A percentile compares a stretch with the other conserved stretches of the same genome.
Evolutionary conservation across 2,329 filamentous ascomycete genomes (phyloP).

Genomic region (Fusarium praegraminearum): DNA sequence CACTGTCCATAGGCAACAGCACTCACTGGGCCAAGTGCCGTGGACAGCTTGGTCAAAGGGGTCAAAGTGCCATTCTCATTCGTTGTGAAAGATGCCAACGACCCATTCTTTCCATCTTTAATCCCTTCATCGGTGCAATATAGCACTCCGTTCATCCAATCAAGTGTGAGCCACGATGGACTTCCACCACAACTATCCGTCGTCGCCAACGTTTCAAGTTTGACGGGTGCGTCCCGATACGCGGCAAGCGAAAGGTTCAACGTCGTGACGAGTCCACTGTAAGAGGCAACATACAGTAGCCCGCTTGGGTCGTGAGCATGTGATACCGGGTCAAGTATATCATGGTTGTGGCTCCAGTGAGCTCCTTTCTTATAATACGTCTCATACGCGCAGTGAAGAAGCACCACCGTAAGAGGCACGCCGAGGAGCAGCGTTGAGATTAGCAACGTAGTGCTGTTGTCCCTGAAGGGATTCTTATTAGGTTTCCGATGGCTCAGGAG

Average conservation of each 20-base stretch:
- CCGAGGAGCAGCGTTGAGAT: slow-evolving; percentile 32
- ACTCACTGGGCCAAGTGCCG: slow-evolving; percentile 59
- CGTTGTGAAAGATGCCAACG: slow-evolving; percentile 58
- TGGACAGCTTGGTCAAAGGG: slow-evolving; percentile 52
- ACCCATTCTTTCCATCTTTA: slow-evolving; percentile 57
- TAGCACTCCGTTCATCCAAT: slow-evolving; percentile 61
- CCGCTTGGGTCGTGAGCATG: background rate
- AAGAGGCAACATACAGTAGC: slow-evolving; percentile 61
- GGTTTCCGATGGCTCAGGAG: slow-evolving; percentile 8
- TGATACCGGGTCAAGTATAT: background rate
- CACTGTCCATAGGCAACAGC: slow-evolving; percentile 58
- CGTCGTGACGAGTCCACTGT: slow-evolving; percentile 62
- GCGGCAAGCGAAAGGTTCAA: slow-evolving; percentile 54
- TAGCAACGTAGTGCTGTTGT: slow-evolving; percentile 10
- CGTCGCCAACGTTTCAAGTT: slow-evolving; percentile 57
- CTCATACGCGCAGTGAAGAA: slow-evolving; percentile 37
- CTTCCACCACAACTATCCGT: slow-evolving; percentile 63
- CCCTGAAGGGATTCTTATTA: slow-evolving; percentile 9
- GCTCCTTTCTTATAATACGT: slow-evolving; percentile 9
- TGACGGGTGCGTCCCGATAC: slow-evolving; percentile 25
- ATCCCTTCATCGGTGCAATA: slow-evolving; percentile 73
- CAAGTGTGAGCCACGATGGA: slow-evolving; percentile 71
- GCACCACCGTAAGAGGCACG: slow-evolving; percentile 23
- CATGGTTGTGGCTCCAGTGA: slow-evolving; percentile 26
- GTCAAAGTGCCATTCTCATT: slow-evolving; percentile 55